Conservation (phyloP, 208 protist species). For the Acanthamoeba healyi region DNA sequence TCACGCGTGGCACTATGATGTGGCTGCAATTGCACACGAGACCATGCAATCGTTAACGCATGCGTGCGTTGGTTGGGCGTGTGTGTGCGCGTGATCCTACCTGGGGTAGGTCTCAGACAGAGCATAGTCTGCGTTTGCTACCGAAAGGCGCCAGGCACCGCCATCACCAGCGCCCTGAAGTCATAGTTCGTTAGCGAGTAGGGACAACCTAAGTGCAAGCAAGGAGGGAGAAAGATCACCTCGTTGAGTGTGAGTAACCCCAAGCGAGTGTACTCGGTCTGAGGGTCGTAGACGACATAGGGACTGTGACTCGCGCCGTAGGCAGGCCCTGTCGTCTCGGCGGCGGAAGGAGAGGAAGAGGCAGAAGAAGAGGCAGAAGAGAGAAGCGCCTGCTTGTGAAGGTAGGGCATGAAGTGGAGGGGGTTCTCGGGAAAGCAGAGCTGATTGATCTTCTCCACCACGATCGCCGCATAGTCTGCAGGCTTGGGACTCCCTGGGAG, state of each 20-base stretch:
- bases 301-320: neutral
- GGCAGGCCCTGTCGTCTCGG: neutral
- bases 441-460: conserved; percentile 75
- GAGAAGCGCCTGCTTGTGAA: conserved; percentile 50
- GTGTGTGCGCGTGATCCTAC: neutral
- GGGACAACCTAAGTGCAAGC: no score
- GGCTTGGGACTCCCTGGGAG: conserved; percentile 47
- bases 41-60: neutral
- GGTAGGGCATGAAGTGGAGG: neutral
- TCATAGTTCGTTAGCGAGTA: no score
- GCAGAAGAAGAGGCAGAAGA: neutral
- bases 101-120: conserved; percentile 75
- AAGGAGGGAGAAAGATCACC: no score
- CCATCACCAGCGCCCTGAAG: neutral
- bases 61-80: neutral
- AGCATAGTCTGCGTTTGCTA: neutral
- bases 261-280: conserved; percentile 38
- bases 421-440: conserved; percentile 66
- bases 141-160: conserved; percentile 15
- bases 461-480: conserved; percentile 21
- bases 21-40: neutral
- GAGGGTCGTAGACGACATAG: conserved; percentile 30
- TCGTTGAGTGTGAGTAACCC: neutral
- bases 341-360: neutral
- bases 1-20: conserved; percentile 12